Evolutionary conservation across 768 basidiomycete species (phyloP).

Genomic region (Podaxis sp.): DNA sequence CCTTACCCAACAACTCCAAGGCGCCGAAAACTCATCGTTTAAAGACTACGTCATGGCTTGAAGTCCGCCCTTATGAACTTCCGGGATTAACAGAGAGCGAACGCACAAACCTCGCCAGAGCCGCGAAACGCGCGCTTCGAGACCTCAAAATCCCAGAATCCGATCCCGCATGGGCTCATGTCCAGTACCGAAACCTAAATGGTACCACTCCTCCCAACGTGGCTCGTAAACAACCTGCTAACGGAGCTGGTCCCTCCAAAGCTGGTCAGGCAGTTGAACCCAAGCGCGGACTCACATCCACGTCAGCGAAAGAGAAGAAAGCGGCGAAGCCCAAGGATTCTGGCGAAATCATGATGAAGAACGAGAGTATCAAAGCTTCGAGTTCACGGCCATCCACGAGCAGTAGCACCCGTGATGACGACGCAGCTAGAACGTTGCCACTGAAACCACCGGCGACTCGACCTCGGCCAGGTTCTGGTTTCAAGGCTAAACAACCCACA

Average conservation of each 20-base stretch:
- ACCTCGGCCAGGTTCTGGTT: constrained; percentile 15
- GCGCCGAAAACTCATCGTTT: constrained; percentile 47
- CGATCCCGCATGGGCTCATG: constrained; percentile 64
- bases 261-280: constrained; percentile 16
- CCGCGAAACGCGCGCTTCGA: constrained; percentile 47
- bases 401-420: constrained; percentile 18
- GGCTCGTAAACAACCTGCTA: background rate
- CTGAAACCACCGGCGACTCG: constrained; percentile 11
- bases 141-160: constrained; percentile 53
- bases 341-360: constrained; percentile 43
- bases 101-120: constrained; percentile 46
- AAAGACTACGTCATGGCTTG: constrained; percentile 57
- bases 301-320: constrained; percentile 48
- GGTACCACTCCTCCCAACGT: constrained; percentile 5
- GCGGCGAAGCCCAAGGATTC: constrained; percentile 38
- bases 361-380: constrained; percentile 39
- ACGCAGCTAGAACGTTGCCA: background rate
- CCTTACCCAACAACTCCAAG: constrained; percentile 32
- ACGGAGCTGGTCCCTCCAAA: constrained; percentile 6
- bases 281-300: constrained; percentile 47
- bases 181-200: constrained; percentile 28
- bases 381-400: constrained; percentile 16
- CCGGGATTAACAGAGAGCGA: constrained; percentile 46
- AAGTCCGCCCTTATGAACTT: constrained; percentile 71
- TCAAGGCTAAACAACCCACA: constrained; percentile 15